phyloP scores from a whole-genome alignment of 2,329 filamentous ascomycete genomes.

The Sarocladium kiliense region DNA sequence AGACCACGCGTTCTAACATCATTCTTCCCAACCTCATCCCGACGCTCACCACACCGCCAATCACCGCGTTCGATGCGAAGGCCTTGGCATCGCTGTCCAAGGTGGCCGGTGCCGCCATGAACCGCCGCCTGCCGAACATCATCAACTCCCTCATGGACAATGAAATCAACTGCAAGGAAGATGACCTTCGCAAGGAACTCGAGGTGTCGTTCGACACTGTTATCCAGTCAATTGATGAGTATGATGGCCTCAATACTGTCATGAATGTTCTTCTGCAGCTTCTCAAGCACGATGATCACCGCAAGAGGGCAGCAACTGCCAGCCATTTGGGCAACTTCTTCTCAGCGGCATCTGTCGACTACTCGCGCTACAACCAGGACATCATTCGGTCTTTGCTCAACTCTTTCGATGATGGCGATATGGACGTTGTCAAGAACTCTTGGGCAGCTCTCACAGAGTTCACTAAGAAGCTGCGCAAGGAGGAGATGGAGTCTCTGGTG shows the following conservation, averaged over 20 bases:
- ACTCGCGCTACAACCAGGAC: slow-evolving; percentile 93
- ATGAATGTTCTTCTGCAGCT: slow-evolving; percentile 90
- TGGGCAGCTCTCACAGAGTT: slow-evolving; percentile 85
- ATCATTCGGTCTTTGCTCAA: slow-evolving; percentile 86
- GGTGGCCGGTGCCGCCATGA: slow-evolving; percentile 88
- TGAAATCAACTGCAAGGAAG: slow-evolving; percentile 72
- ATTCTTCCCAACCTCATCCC: slow-evolving; percentile 95
- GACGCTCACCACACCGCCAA: slow-evolving; percentile 83
- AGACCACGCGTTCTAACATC: slow-evolving; percentile 89
- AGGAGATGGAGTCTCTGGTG: slow-evolving; percentile 95
- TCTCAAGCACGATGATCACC: slow-evolving; percentile 89
- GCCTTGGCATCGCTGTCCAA: slow-evolving; percentile 88
- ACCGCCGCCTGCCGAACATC: slow-evolving; percentile 80
- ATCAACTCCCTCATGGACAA: slow-evolving; percentile 94
- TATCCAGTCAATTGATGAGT: slow-evolving; percentile 89
- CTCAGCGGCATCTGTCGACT: slow-evolving; percentile 72
- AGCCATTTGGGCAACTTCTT: slow-evolving; percentile 85
- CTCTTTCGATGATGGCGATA: slow-evolving; percentile 84
- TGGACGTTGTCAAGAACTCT: slow-evolving; percentile 78
- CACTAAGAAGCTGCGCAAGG: slow-evolving; percentile 85
- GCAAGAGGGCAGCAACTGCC: slow-evolving; percentile 71
- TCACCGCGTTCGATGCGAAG: slow-evolving; percentile 90
- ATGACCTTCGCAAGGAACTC: slow-evolving; percentile 67
- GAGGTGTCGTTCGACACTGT: slow-evolving; percentile 82
- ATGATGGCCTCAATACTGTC: slow-evolving; percentile 87